Base-by-base conservation (phyloP, 2,329 filamentous ascomycete genomes). In the Fusarium domesticum region DNA sequence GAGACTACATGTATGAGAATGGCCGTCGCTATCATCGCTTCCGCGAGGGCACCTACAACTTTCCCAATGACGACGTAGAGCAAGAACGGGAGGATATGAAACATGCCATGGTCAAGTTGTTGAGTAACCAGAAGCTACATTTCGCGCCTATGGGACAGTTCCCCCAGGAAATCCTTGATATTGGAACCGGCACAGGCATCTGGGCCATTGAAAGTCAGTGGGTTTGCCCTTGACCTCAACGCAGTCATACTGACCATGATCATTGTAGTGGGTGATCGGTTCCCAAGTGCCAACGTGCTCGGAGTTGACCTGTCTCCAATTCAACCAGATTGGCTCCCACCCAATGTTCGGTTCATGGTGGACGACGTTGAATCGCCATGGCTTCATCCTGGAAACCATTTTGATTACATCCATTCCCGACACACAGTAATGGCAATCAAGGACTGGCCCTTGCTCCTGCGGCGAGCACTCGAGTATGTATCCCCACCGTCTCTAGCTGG, bases 341-440 rank as follows among this genome's bases (percentile, higher is more conserved):
- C 77, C 4, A 81, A 81, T 50, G 70, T 79, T 16, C 68, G 69
- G 18, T 81, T 80, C 52, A 65, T 78, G 57, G 69, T 82, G 10
- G 79, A 83, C 45, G 79, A 83, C 49, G 70, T 76, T 18, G 78
- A 83, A 60, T 71, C 70, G 43, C 69, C 71, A 5, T 83, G 79
- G 79, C 60, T 80, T 14, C 72, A 79, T 48, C 73, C 74, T 5
- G 57, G 61, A 4, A 72, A 79, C 47, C 70, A 75, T 39, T 83
- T 81, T 42, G 79, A 84, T 58, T 81, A 80, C 46, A 73, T 84
- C 25, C 80, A 83, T 57, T 73, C 75, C n/a, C 70, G 81, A 3
- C 73, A 78, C 43, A 75, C 77, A 2, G 74, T 77, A 12, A 72
- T 76, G 68, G 76, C 73, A 2, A 75, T 83, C 45, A 74, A 71